Evolutionary conservation across 2,329 filamentous ascomycete genomes (phyloP).

Genomic region (Stachybotrys chlorohalonatus): DNA sequence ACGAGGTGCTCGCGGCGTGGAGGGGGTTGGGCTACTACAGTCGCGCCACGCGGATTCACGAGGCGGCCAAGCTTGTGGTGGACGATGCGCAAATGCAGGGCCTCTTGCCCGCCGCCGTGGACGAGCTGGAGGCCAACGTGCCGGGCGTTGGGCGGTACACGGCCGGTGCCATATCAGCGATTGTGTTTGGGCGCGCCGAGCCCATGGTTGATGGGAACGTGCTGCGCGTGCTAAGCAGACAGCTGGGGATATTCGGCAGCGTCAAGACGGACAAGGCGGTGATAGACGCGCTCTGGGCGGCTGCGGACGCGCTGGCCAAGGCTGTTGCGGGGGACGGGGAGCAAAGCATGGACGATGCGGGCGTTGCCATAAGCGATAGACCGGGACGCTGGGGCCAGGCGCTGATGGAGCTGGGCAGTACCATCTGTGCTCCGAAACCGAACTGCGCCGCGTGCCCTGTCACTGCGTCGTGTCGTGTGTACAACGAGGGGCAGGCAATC

Average conservation of each 20-base stretch:
- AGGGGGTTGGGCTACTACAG: slow-evolving; percentile 56
- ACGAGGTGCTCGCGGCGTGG: slow-evolving; percentile 52
- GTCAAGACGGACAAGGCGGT: slow-evolving; percentile 45
- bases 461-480: slow-evolving; percentile 40
- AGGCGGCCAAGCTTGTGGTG: slow-evolving; percentile 44
- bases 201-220: slow-evolving; percentile 59
- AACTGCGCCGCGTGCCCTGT: slow-evolving; percentile 45
- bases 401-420: slow-evolving; percentile 57
- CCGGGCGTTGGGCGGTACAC: slow-evolving; percentile 55
- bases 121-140: slow-evolving; percentile 38
- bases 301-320: slow-evolving; percentile 45
- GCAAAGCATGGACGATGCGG: slow-evolving; percentile 6
- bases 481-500: slow-evolving; percentile 33
- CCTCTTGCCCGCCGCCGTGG: slow-evolving; percentile 37
- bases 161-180: slow-evolving; percentile 52
- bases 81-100: slow-evolving; percentile 30
- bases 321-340: slow-evolving; percentile 32
- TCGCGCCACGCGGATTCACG: slow-evolving; percentile 50
- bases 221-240: slow-evolving; percentile 49
- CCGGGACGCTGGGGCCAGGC: slow-evolving; percentile 56
- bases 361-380: slow-evolving; percentile 31
- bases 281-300: slow-evolving; percentile 48
- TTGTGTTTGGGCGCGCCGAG: slow-evolving; percentile 50
- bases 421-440: slow-evolving; percentile 50
- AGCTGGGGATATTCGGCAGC: slow-evolving; percentile 48